Base-by-base conservation (phyloP, 176 grass and related monocot genomes). In the Carex littledalei region DNA sequence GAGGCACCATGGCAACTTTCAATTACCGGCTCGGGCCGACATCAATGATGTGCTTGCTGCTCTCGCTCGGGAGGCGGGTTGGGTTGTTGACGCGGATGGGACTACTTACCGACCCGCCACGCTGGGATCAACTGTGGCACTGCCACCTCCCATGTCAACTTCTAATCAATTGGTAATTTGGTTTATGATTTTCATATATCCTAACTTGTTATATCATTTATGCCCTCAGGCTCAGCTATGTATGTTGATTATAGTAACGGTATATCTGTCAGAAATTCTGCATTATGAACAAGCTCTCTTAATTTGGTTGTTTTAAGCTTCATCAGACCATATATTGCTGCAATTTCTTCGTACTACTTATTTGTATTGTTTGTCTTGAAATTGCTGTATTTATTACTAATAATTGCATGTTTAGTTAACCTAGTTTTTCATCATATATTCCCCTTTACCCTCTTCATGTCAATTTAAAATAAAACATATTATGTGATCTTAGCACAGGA, bases 31-130 rank as follows among this genome's bases (percentile, higher is more conserved):
- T 1, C 90, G 95, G 83, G 92, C 92, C 22, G 95, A 98, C 86
- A 98, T 98, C 92, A 98, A 98, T 91, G 95, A 98, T 87, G 92
- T 98, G 82, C 92, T 98, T 60, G 95, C 95, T 43, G 92, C 92
- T 62, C 92, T 98, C 53, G 95, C 95, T 45, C 95, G 91, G 41
- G 88, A 94, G 82, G 95, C 92, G 21, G 95, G 95, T 0, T 98
- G 95, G 95, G 86, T 89, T 8, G 92, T 98, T 55, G 87, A 98
- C 3, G 56, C 92, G 18, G 89, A 98, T 43, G 95, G 95, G 22
- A 98, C 92, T 82, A 94, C 95, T 20, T 94, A 93, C 58, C 90
- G 93, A 59, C 79, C 89, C 22, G 84, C 81, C 12, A 64, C 43
- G 0, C 45, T 5, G 12, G 84, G 47, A 13, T 73, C 62, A 61